Percentiles rank a stretch among this genome's conserved stretches.
These are phyloP conservation scores for Articulospora tetracladia DNA, from an alignment of 495 filamentous ascomycete species.

Conservation along the genomic window DNA sequence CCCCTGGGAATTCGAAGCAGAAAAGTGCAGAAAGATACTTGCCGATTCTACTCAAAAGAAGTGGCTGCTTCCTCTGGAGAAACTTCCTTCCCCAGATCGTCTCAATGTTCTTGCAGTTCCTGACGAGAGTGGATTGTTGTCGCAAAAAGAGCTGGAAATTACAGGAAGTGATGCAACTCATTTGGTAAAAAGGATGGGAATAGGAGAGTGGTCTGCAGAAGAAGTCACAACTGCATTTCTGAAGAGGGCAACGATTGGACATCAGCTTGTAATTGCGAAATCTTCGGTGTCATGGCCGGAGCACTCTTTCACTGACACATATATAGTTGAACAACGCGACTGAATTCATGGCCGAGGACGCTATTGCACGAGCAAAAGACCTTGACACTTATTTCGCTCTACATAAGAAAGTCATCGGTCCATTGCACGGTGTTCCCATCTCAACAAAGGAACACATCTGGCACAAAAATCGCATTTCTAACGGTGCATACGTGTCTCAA, in stretches of 20 bases:
- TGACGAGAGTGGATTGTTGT: slow-evolving; percentile 18
- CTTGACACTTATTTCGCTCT: slow-evolving; percentile 46
- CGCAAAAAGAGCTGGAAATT: slow-evolving; percentile 39
- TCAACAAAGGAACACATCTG: slow-evolving; percentile 49
- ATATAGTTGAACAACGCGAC: slow-evolving; percentile 42
- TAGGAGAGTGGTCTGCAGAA: slow-evolving; percentile 32
- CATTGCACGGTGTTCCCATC: slow-evolving; percentile 55
- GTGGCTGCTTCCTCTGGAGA: slow-evolving; percentile 33
- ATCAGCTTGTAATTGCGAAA: slow-evolving; percentile 57
- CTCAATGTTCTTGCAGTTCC: slow-evolving; percentile 10
- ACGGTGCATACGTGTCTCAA: slow-evolving; percentile 18
- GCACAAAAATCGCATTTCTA: slow-evolving; percentile 4
- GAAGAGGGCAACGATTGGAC: slow-evolving; percentile 51
- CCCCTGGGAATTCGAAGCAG: slow-evolving; percentile 9
- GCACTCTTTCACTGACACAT: slow-evolving; percentile 19
- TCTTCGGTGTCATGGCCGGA: slow-evolving; percentile 43
- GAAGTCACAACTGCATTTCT: slow-evolving; percentile 36
- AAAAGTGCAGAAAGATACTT: slow-evolving; percentile 8
- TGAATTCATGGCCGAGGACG: slow-evolving; percentile 50
- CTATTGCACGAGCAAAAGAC: slow-evolving; percentile 41
- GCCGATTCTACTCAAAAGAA: slow-evolving; percentile 32
- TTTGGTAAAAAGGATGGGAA: slow-evolving; percentile 33
- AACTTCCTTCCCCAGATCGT: background rate
- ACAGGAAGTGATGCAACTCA: slow-evolving; percentile 43
- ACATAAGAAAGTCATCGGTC: slow-evolving; percentile 43